phyloP scores from a whole-genome alignment of 208 protist genomes.

The Borovskyia barvae region DNA sequence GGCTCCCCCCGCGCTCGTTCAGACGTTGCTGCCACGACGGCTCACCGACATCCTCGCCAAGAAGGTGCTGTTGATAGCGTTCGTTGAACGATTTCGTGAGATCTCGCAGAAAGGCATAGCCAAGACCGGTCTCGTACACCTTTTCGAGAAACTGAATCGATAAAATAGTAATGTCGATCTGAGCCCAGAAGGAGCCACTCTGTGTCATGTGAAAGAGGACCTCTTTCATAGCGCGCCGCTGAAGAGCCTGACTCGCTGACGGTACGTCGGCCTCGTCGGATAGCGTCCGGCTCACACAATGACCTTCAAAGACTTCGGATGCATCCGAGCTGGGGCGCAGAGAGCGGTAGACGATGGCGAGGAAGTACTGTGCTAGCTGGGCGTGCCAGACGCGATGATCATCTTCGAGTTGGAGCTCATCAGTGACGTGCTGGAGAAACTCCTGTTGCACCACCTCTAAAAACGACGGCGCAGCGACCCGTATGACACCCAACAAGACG shows the following conservation, averaged over 20 bases:
- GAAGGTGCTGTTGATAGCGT: slow-evolving; percentile 47
- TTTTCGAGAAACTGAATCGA: slow-evolving; percentile 65
- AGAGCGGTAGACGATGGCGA: slow-evolving; percentile 35
- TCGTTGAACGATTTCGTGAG: slow-evolving; percentile 68
- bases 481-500: slow-evolving; percentile 34
- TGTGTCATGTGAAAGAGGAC: slow-evolving; percentile 50
- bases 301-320: background rate
- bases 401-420: slow-evolving; percentile 27
- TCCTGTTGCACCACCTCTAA: slow-evolving; percentile 25
- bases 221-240: slow-evolving; percentile 74
- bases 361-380: slow-evolving; percentile 49
- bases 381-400: slow-evolving; percentile 62
- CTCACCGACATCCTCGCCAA: slow-evolving; percentile 36
- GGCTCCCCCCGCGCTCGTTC: no score
- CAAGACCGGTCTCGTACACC: slow-evolving; percentile 54
- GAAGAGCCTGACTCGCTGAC: slow-evolving; percentile 17
- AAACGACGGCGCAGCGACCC: slow-evolving; percentile 45
- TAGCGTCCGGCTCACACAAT: background rate
- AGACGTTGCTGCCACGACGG: slow-evolving; percentile 10
- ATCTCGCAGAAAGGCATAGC: slow-evolving; percentile 69
- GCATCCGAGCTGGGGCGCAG: background rate
- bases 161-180: slow-evolving; percentile 55
- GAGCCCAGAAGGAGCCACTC: slow-evolving; percentile 28
- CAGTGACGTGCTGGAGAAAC: slow-evolving; percentile 7
- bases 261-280: background rate